Base-by-base conservation (phyloP, 495 filamentous ascomycete genomes). In the Evernia prunastri region DNA sequence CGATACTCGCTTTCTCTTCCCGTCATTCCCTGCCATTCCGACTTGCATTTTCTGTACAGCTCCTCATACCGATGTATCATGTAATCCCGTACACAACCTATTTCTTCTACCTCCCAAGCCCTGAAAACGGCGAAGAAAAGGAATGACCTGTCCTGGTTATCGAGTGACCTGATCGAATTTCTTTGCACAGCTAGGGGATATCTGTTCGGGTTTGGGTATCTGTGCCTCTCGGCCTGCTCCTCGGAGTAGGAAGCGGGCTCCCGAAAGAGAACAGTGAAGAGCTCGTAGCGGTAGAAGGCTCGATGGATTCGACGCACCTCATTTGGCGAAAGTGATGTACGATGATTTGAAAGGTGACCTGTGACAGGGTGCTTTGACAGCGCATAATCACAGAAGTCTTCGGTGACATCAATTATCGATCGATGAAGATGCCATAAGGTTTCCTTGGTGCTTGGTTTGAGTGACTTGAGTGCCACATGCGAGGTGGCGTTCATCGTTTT, bases 251-350 rank as follows among this genome's bases (percentile, higher is more conserved):
- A n/a, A n/a, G n/a, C n/a, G n/a, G n/a, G n/a, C n/a, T n/a, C 29
- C 20, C 29, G 51, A 54, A 54, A 54, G 25, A 54, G 51, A 31
- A 54, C 29, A 20, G 51, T 54, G 18, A 54, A 54, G 15, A 54
- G 29, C 51, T 54, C 51, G 6, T 54, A 54, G 51, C 51, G 51
- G 51, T 54, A 54, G 51, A 54, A 54, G 29, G 51, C 51, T 33
- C 51, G 51, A 54, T 54, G 51, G 51, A 54, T 54, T 33, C 51
- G 51, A 33, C 51, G 27, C 29, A 54, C 29, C 13, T 54, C 51
- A n/a, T 33, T 18, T 20, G 51, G 29, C 51, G 51, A 54, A 20
- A 54, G 15, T 33, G 51, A 33, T 33, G 7, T 20, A n/a, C 3
- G 25, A 54, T 54, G 29, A n/a, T 54, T 33, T 20, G 12, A 20